phyloP scores from a whole-genome alignment of 768 basidiomycete species.

The Lanmaoa pseudosensibilis region DNA sequence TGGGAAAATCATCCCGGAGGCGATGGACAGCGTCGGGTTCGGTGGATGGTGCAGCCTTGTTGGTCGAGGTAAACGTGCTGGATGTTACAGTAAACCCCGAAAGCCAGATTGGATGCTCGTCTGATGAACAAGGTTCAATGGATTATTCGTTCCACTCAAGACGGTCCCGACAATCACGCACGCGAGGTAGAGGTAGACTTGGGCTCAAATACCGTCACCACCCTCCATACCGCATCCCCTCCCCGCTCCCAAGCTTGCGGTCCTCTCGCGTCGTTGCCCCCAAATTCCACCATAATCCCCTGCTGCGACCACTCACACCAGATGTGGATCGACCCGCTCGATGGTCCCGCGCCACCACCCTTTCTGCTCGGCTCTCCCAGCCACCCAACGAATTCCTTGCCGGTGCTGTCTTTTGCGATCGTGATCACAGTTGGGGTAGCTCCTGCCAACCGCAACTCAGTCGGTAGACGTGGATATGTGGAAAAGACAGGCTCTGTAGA shows the following conservation, averaged over 20 bases:
- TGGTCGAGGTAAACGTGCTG: too few relatives aligned
- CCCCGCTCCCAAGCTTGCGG: slow-evolving; percentile 87
- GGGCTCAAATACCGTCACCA: slow-evolving; percentile 60
- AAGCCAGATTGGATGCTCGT: too few relatives aligned
- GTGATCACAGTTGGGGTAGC: slow-evolving; percentile 42
- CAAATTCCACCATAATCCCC: slow-evolving; percentile 86
- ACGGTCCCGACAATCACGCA: neutral
- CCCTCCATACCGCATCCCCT: slow-evolving; percentile 77
- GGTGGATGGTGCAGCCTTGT: too few relatives aligned
- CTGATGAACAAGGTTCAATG: too few relatives aligned
- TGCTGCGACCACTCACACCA: slow-evolving; percentile 91
- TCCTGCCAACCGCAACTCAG: slow-evolving; percentile 44
- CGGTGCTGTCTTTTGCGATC: slow-evolving; percentile 54
- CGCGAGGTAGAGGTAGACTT: slow-evolving; percentile 6
- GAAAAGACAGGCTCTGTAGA: slow-evolving; percentile 56
- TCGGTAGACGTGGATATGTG: slow-evolving; percentile 55
- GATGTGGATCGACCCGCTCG: slow-evolving; percentile 81
- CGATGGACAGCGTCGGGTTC: too few relatives aligned
- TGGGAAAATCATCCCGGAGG: too few relatives aligned
- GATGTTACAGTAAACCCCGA: too few relatives aligned
- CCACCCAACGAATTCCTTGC: slow-evolving; percentile 70
- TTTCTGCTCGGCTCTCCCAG: slow-evolving; percentile 90
- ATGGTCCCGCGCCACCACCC: slow-evolving; percentile 85
- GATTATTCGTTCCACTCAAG: too few relatives aligned
- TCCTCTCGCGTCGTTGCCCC: slow-evolving; percentile 72